Percentiles rank a stretch among this genome's conserved stretches.
phyloP scores from a whole-genome alignment of 176 grass and related monocot genomes.

The Avena insularis region DNA sequence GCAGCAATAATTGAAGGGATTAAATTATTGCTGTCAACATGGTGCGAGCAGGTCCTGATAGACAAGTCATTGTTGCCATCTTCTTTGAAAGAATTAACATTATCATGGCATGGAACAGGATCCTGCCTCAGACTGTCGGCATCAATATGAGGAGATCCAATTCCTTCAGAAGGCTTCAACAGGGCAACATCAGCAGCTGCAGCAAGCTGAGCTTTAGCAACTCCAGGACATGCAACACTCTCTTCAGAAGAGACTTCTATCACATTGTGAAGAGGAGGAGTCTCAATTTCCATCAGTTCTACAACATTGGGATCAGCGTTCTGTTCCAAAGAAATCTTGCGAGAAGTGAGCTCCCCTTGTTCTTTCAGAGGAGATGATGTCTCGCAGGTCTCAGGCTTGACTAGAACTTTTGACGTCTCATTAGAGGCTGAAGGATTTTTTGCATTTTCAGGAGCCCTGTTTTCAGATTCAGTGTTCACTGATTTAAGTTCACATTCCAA shows the following conservation, averaged over 20 bases:
- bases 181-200: slow-evolving; percentile 36
- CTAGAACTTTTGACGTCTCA: slow-evolving; percentile 49
- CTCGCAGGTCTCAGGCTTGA: slow-evolving; percentile 10
- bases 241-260: slow-evolving; percentile 51
- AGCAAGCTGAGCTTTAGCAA: slow-evolving; percentile 7
- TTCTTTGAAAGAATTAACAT: slow-evolving; percentile 38
- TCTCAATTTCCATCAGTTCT: slow-evolving; percentile 41
- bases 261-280: slow-evolving; percentile 25
- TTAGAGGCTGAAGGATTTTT: slow-evolving; percentile 45
- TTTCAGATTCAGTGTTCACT: slow-evolving; percentile 35
- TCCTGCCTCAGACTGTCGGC: slow-evolving; percentile 26
- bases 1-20: slow-evolving; percentile 46
- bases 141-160: slow-evolving; percentile 28
- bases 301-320: slow-evolving; percentile 9
- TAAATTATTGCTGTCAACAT: slow-evolving; percentile 48
- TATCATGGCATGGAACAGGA: slow-evolving; percentile 40
- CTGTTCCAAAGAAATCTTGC: slow-evolving; percentile 26
- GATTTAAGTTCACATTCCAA: slow-evolving; percentile 83
- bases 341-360: slow-evolving; percentile 35
- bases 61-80: slow-evolving; percentile 19
- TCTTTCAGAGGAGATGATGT: slow-evolving; percentile 34
- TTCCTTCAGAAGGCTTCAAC: slow-evolving; percentile 29
- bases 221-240: slow-evolving; percentile 40
- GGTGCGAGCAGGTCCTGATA: slow-evolving; percentile 33
- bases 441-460: slow-evolving; percentile 28